These are phyloP conservation scores for Davidsoniella australis DNA, from an alignment of 2,329 filamentous ascomycete species.

Conservation along the genomic window DNA sequence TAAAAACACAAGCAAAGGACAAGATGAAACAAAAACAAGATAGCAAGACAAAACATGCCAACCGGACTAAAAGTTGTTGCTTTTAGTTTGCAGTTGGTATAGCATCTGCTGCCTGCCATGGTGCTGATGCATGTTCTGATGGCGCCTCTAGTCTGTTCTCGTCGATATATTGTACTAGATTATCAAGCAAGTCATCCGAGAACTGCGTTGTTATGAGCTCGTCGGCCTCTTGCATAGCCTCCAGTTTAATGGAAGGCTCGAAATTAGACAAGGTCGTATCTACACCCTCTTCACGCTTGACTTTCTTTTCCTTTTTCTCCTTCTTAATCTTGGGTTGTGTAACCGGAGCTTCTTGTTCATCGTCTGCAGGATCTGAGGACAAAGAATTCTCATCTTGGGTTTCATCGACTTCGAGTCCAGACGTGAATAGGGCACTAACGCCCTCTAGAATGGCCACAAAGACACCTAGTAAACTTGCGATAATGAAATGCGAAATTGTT, in stretches of 20 bases:
- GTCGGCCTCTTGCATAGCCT: background rate
- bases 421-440: conserved; percentile 66
- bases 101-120: background rate
- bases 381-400: background rate
- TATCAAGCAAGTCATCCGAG: conserved; percentile 3
- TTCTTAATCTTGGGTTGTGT: background rate
- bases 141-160: background rate
- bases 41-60: too few relatives aligned
- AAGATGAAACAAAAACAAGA: too few relatives aligned
- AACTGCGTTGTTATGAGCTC: background rate
- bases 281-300: background rate
- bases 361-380: background rate
- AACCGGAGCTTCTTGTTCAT: background rate
- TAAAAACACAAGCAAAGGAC: too few relatives aligned
- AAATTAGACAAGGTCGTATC: background rate
- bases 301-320: background rate
- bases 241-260: too few relatives aligned
- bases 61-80: too few relatives aligned
- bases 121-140: background rate
- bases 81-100: too few relatives aligned
- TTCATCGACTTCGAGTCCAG: conserved; percentile 52
- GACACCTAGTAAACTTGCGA: conserved; percentile 74
- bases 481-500: conserved; percentile 88
- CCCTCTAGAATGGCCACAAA: conserved; percentile 83
- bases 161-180: background rate